Percentiles rank a stretch among this genome's conserved stretches.
phyloP scores from a whole-genome alignment of 176 grass and related monocot genomes.

The Calamus simplicifolius region DNA sequence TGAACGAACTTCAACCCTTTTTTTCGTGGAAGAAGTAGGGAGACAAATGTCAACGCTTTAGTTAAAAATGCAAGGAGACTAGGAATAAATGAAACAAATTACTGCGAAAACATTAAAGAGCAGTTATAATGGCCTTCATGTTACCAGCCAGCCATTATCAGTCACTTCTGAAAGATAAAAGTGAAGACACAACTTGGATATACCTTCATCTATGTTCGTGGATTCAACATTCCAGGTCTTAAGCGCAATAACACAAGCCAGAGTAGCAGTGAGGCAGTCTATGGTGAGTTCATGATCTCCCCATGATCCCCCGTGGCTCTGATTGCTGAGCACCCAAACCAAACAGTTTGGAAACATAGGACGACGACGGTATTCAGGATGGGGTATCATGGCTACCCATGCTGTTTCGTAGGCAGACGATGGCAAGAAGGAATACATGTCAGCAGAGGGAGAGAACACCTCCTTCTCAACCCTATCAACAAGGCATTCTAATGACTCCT shows the following conservation, averaged over 20 bases:
- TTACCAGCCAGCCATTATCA: too few species aligned
- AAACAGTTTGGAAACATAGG: slow-evolving; percentile 5
- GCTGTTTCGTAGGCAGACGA: too few species aligned
- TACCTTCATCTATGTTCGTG: background rate
- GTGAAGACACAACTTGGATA: too few species aligned
- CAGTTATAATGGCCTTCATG: too few species aligned
- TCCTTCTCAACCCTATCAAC: too few species aligned
- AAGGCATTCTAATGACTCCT: too few species aligned
- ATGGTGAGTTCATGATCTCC: background rate
- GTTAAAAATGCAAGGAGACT: too few species aligned
- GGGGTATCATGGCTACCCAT: background rate
- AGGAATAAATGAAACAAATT: too few species aligned
- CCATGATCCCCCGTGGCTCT: slow-evolving; percentile 4
- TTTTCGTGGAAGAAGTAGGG: background rate
- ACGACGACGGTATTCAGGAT: background rate
- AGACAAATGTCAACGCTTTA: background rate
- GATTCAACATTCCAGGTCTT: background rate
- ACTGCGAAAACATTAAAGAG: too few species aligned
- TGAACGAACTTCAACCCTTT: background rate
- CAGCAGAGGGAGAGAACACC: too few species aligned
- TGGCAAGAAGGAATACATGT: too few species aligned
- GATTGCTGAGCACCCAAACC: background rate
- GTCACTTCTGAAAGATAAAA: too few species aligned
- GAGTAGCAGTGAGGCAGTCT: background rate
- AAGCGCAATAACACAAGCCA: background rate